phyloP scores from a whole-genome alignment of 768 basidiomycete species.

The Postia placenta region DNA sequence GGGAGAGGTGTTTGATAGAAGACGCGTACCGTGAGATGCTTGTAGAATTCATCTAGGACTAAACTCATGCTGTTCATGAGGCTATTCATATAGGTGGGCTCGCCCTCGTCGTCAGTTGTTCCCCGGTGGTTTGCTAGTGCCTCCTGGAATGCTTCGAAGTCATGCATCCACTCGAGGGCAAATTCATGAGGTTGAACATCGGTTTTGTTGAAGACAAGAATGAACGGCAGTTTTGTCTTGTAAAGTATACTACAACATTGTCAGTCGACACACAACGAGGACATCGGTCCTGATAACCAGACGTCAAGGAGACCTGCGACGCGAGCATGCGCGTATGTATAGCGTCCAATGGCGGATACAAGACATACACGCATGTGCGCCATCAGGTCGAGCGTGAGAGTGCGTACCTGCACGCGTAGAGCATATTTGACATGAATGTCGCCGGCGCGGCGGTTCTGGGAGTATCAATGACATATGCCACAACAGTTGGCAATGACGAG shows the following conservation, averaged over 20 bases:
- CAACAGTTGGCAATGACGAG: conserved; percentile 85
- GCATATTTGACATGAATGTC: conserved; percentile 99
- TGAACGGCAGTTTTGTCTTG: conserved; percentile 96
- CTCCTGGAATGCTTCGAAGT: conserved; percentile 92
- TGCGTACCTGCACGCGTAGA: conserved; percentile 91
- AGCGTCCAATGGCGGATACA: no score
- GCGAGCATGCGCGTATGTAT: no score
- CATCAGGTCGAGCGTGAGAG: not conserved
- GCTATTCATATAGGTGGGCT: conserved; percentile 96
- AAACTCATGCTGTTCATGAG: conserved; percentile 99
- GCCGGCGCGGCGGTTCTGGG: conserved; percentile 91
- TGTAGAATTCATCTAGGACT: conserved; percentile 97
- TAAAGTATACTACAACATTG: conserved; percentile 71
- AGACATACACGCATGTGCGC: no score
- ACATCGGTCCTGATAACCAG: no score
- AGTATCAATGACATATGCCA: conserved; percentile 97
- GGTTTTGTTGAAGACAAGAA: conserved; percentile 98
- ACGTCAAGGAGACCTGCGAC: no score
- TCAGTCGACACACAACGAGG: not conserved
- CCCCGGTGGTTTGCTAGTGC: conserved; percentile 72
- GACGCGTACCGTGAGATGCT: conserved; percentile 74
- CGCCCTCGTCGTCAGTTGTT: conserved; percentile 72
- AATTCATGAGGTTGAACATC: conserved; percentile 89
- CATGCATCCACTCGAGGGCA: conserved; percentile 96
- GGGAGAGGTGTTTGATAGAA: not conserved